Base-by-base conservation (phyloP, 177 flowering plant species). In the Vitis hybrid region DNA sequence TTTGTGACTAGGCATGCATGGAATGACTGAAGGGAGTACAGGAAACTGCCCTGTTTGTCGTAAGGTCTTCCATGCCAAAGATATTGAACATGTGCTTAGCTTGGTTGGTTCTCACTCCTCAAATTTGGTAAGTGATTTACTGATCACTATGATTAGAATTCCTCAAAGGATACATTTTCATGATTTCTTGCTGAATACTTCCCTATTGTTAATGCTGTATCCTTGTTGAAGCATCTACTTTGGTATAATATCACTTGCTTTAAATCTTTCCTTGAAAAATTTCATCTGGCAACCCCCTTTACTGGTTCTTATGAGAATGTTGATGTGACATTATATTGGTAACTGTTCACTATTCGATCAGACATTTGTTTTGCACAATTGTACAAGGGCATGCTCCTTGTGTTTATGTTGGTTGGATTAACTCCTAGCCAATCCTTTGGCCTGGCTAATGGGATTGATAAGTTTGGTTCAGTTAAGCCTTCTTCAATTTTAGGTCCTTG, bases 21-120 rank as follows among this genome's bases (percentile, higher is more conserved):
- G 73, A 77, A 67, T 56, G 40, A 51, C 56, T 69, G 85, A 78
- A 61, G 77, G 66, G 68, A 79, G 68, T 54, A 72, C 62, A 59
- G 93, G 91, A 64, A 83, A 70, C 63, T 94, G 98, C 69, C 97
- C 97, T 40, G 92, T 94, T 13, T 94, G 97, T 72, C 93, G 98
- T n/a, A 87, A 84, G 75, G 84, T 75, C 56, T 91, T 94, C 74
- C 83, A 81, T 52, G 72, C 86, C 60, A 84, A 80, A 81, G 98
- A 94, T 74, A 75, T 94, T 27, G 93, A 91, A 71, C 97, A 91
- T 70, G 96, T 90, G 75, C 89, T 88, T 69, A 78, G 81, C 73
- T 80, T 90, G 79, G 83, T 85, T 68, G 84, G 79, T 30, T 55
- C 81, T 69, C 71, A 69, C 76, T 66, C 78, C 60, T 77, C 79